Evolutionary conservation across 345 rosid species (phyloP).

Genomic region (Chamaenerion angustifolium): DNA sequence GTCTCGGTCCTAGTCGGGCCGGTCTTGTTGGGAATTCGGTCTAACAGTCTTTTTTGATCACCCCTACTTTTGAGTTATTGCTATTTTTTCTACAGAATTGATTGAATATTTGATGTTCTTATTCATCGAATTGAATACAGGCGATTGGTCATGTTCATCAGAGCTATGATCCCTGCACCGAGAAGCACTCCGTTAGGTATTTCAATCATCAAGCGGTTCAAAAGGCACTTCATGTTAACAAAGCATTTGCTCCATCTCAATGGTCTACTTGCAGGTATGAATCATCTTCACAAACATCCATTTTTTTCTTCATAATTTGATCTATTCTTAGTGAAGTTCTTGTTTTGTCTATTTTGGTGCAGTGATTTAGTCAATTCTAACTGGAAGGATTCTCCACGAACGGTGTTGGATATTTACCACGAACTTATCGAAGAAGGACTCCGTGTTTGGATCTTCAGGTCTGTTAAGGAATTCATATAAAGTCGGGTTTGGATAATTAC

Average conservation of each 20-base stretch:
- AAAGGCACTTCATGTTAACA: slow-evolving; percentile 56
- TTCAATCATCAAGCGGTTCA: slow-evolving; percentile 83
- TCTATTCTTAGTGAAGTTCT: neutral
- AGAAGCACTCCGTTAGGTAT: slow-evolving; percentile 57
- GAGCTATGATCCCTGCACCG: slow-evolving; percentile 92
- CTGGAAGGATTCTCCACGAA: slow-evolving; percentile 59
- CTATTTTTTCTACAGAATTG: no score
- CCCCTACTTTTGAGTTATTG: no score
- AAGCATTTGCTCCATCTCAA: slow-evolving; percentile 48
- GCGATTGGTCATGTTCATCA: slow-evolving; percentile 42
- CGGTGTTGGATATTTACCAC: slow-evolving; percentile 65
- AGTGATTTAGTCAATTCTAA: slow-evolving; percentile 31
- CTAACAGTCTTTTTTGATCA: no score
- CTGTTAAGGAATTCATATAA: slow-evolving; percentile 3
- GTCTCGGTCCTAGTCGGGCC: no score
- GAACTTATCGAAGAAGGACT: slow-evolving; percentile 69
- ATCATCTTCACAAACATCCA: neutral
- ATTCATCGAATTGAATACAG: slow-evolving; percentile 10
- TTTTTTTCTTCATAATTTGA: slow-evolving; percentile 1
- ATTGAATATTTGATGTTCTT: neutral
- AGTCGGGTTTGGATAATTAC: neutral
- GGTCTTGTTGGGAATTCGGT: no score
- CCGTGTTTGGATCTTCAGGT: slow-evolving; percentile 95
- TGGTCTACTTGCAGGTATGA: slow-evolving; percentile 90
- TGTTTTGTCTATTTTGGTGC: slow-evolving; percentile 8